Base-by-base conservation (phyloP, 169 alveolate species). In the Cryptosporidium felis region DNA sequence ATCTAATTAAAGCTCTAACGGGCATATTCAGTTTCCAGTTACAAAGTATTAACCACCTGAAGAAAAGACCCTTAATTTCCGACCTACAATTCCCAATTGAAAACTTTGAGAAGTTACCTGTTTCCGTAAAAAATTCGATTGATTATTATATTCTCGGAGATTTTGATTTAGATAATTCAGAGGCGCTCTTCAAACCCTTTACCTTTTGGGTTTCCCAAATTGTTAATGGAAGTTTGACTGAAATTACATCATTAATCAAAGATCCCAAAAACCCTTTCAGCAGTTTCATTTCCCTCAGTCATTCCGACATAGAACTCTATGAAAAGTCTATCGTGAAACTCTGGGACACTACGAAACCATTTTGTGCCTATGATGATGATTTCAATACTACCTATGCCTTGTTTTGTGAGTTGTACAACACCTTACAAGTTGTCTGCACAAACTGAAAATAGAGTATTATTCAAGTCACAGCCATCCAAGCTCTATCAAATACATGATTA, bases 121-220 rank as follows among this genome's bases (percentile, higher is more conserved):
- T 74, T 32, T 56, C 28, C 23, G 67, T 59, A 8, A 74, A 74
- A 32, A 53, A 67, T 65, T 36, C 56, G 16, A 74, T 18, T 30
- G 40, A 49, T 36, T 53, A 56, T 21, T 36, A 16, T 53, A 74
- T 74, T 21, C 44, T 74, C 1, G 36, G 28, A 34, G 34, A 74
- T 53, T 53, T 74, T 23, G 85, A 74, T 58, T 56, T 74, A 2
- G 53, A 74, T 58, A 53, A 38, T 53, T 26, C 30, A 21, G 56
- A 74, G 23, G n/a, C 14, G 3, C 6, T 74, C 12, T 26, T 56
- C 36, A 53, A 74, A 3, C 74, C 46, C 1, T 40, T 49, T 36
- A 53, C 85, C n/a, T 51, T 38, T 16, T 74, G 85, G 85, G 21
- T 53, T 32, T 38, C 59, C 9, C 67, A 56, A 32, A 74, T 74